A percentile compares a stretch with the other conserved stretches of the same genome.
Evolutionary conservation across 495 filamentous ascomycete species (phyloP).

Genomic region (Neurospora sp.): DNA sequence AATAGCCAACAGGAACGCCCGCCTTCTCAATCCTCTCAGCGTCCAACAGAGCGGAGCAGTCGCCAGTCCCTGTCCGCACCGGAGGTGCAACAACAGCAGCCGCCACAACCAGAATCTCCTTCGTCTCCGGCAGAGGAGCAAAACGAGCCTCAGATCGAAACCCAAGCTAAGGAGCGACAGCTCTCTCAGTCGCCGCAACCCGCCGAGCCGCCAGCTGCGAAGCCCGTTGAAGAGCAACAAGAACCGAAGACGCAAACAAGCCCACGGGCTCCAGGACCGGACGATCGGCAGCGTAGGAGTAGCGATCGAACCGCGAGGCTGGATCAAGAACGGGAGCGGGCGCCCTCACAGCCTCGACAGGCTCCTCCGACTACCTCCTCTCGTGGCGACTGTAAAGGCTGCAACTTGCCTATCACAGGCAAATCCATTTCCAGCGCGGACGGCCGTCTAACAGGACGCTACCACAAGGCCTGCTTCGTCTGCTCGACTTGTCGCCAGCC

Average conservation of each 20-base stretch:
- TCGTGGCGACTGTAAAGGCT: conserved; percentile 78
- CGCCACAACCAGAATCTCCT: background rate
- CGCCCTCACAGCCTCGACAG: conserved; percentile 11
- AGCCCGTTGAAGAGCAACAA: background rate
- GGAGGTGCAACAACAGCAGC: background rate
- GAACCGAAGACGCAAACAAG: background rate
- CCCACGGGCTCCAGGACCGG: background rate
- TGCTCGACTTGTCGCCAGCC: conserved; percentile 74
- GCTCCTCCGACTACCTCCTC: conserved; percentile 6
- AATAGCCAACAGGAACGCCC: background rate
- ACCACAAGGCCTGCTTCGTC: conserved; percentile 89
- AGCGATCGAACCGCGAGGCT: background rate
- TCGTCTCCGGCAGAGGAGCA: conserved; percentile 12
- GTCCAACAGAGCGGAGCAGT: conserved; percentile 1
- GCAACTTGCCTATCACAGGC: conserved; percentile 65
- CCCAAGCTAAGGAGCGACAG: background rate
- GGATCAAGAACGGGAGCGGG: background rate
- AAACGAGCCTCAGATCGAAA: background rate
- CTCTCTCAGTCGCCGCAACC: background rate
- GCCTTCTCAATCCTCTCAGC: background rate
- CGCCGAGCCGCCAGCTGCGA: background rate
- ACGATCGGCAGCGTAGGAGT: background rate
- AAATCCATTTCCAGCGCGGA: conserved; percentile 93
- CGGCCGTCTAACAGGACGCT: conserved; percentile 84
- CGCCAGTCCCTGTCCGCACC: background rate